A percentile compares a stretch with the other conserved stretches of the same genome.
Conservation (phyloP, 805 yeast species). For the Lipomyces chichibuensis region DNA sequence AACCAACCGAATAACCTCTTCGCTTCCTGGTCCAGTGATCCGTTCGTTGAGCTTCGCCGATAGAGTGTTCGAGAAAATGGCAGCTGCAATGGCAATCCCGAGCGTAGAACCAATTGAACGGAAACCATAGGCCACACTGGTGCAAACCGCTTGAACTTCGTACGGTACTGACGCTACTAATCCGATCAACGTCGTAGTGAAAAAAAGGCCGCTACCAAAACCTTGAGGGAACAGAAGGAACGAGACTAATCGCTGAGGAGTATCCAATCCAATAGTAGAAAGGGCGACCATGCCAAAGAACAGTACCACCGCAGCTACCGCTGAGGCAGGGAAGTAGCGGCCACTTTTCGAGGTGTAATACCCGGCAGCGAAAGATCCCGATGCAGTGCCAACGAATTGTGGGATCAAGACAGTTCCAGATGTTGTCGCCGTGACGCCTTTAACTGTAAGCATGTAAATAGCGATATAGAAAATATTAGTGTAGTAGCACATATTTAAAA, state of each 20-base stretch:
- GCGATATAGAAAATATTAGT: conserved; percentile 71
- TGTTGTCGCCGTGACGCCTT: conserved; percentile 55
- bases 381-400: conserved; percentile 67
- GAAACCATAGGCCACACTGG: conserved; percentile 86
- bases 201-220: conserved; percentile 63
- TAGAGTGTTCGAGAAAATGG: conserved; percentile 55
- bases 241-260: conserved; percentile 39
- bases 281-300: conserved; percentile 53
- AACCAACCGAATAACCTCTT: conserved; percentile 26
- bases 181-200: conserved; percentile 73
- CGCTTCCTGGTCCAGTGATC: conserved; percentile 33
- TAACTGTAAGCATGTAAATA: conserved; percentile 62
- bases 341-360: conserved; percentile 69
- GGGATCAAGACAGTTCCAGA: conserved; percentile 55
- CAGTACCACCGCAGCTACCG: conserved; percentile 50
- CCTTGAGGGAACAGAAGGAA: conserved; percentile 58
- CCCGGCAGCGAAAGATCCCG: conserved; percentile 71
- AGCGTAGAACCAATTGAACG: conserved; percentile 81
- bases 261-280: conserved; percentile 35
- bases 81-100: conserved; percentile 68
- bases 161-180: conserved; percentile 73
- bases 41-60: conserved; percentile 33
- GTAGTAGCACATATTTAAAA: conserved; percentile 68
- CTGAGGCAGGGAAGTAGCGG: conserved; percentile 56
- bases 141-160: conserved; percentile 76